Conservation (phyloP, 208 protist genomes). For the Crithidia acanthocephali region DNA sequence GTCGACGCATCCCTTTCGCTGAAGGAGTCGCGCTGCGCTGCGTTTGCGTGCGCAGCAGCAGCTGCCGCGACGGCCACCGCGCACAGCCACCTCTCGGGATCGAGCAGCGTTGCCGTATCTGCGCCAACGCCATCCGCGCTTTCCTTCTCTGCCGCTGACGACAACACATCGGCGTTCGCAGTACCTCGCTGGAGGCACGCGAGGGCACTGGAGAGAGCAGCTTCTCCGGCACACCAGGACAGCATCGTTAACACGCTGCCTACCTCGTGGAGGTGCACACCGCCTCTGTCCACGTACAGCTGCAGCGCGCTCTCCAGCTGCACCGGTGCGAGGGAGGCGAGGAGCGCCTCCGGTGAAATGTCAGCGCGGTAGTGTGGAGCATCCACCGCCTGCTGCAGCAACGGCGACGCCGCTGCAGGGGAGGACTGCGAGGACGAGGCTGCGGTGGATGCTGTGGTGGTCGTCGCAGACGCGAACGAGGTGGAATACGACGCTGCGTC, state of each 20-base stretch:
- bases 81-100: conserved; percentile 32
- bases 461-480: neutral
- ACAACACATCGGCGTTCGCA: neutral
- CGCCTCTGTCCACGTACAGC: conserved; percentile 40
- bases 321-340: conserved; percentile 5
- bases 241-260: neutral
- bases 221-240: conserved; percentile 8
- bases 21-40: too few relatives aligned
- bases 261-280: conserved; percentile 24
- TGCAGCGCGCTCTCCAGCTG: conserved; percentile 36
- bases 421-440: neutral
- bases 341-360: neutral
- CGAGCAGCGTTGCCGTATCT: conserved; percentile 5
- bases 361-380: neutral
- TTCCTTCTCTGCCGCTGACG: neutral
- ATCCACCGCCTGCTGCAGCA: neutral
- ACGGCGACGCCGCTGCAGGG: neutral
- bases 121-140: neutral
- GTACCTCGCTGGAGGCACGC: neutral
- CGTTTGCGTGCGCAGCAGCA: too few relatives aligned
- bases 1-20: neutral
- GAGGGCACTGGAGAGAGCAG: neutral
- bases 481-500: neutral
- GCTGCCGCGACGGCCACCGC: conserved; percentile 22
- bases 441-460: neutral